These are phyloP conservation scores for Acanthamoeba sp. DNA, from an alignment of 208 protist genomes.

Conservation along the genomic window DNA sequence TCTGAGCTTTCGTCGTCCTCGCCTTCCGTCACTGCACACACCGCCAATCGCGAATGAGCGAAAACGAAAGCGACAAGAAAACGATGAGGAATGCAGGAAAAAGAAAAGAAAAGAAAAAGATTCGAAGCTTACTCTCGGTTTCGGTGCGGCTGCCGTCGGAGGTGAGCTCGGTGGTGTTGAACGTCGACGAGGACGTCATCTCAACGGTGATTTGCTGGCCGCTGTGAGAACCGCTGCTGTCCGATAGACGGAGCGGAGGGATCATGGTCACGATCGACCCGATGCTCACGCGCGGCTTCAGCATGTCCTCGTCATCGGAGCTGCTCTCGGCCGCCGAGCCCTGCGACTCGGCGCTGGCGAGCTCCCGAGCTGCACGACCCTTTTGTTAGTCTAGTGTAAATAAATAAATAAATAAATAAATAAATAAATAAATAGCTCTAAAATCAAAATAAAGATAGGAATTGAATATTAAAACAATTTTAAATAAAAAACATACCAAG, in stretches of 20 bases:
- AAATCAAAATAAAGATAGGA: too few relatives aligned
- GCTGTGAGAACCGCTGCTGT: background rate
- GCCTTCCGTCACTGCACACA: background rate
- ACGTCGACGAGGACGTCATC: background rate
- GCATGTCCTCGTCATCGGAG: background rate
- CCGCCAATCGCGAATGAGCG: too few relatives aligned
- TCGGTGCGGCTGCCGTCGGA: background rate
- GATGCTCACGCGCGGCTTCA: conserved; percentile 49
- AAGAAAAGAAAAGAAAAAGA: background rate
- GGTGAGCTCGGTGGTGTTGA: background rate
- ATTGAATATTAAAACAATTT: too few relatives aligned
- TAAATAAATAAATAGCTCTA: too few relatives aligned
- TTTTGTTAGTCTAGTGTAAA: too few relatives aligned
- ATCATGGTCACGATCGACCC: conserved; percentile 38
- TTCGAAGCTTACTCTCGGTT: background rate
- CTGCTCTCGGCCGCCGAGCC: background rate
- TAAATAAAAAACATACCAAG: background rate
- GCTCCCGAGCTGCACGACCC: background rate
- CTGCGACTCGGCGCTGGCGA: background rate
- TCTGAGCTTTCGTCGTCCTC: background rate
- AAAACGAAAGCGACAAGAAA: too few relatives aligned
- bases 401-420: too few relatives aligned
- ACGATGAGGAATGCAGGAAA: too few relatives aligned
- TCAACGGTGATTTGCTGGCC: background rate
- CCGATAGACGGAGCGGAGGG: background rate